Base-by-base conservation (phyloP, 2,329 filamentous ascomycete species). In the Penicillium decumbens region DNA sequence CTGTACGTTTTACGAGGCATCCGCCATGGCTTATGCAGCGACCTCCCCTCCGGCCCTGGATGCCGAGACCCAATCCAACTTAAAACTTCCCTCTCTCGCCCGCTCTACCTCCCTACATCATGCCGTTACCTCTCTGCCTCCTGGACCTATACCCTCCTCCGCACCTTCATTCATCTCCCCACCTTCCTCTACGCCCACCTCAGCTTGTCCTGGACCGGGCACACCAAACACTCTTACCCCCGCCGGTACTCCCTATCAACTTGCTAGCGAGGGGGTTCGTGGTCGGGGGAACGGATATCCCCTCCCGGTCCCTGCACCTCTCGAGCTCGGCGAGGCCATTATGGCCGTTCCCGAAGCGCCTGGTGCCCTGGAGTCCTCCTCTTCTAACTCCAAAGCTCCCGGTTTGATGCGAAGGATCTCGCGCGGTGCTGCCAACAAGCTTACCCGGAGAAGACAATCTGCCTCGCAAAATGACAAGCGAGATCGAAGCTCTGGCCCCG, bases 401-500 rank as follows among this genome's bases (percentile, higher is more conserved):
- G 80, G 79, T 43, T 72, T 97, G 49, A 95, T 97, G 58, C 84
- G 93, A 55, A 82, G 91, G 55, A 75, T 96, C 20, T 97, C 93
- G 28, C 88, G 87, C 60, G 84, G 86, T 54, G 89, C 90, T 5
- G 83, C 82, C 41, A 85, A 82, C 69, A 84, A 79, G 72, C 85
- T 77, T 67, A 83, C 66, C 33, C 80, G 85, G 52, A 83, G 90
- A 55, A 81, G 91, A 53, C 85, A 87, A 54, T 95, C 89, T 13
- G 90, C 88, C 2, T 85, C 85, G 1, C 81, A 87, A 39, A 81
- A 87, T 18, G 83, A 84, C 53, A 89, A 86, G 66, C 84, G 91
- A 37, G 90, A 96, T 65, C 85, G 88, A 54, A 96, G 91, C 65
- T 85, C 90, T 24, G 93, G 93, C 0, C 93, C 93, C 1, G 87